These are phyloP conservation scores for Nothophaeocryptopus gaeumannii DNA, from an alignment of 2,329 filamentous ascomycete genomes.

Conservation along the genomic window DNA sequence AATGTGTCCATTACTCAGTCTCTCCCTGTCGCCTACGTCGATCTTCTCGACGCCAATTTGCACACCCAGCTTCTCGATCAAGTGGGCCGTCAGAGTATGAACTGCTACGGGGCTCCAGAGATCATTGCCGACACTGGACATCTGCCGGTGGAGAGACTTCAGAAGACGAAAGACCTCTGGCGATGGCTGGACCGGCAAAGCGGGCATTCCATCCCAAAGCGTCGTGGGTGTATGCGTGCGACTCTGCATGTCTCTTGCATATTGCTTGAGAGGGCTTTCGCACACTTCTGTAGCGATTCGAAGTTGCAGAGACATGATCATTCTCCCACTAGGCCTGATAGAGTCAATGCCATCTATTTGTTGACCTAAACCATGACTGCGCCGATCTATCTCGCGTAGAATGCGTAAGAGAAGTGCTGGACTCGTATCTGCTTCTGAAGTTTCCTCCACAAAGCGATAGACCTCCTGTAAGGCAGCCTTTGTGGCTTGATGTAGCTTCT, in stretches of 20 bases:
- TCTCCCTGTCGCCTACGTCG: conserved; percentile 15
- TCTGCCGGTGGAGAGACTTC: conserved; percentile 60
- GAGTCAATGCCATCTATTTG: conserved; percentile 6
- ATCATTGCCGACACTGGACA: conserved; percentile 71
- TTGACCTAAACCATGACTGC: conserved; percentile 50
- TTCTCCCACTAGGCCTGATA: conserved; percentile 36
- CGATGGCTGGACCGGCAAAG: conserved; percentile 75
- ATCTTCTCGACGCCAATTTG: conserved; percentile 35
- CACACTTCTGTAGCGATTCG: conserved; percentile 57
- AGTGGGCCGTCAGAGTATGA: conserved; percentile 56
- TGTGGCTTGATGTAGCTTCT: conserved; percentile 21
- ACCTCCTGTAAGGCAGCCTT: conserved; percentile 15
- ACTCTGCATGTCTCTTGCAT: conserved; percentile 3
- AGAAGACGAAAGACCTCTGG: conserved; percentile 71
- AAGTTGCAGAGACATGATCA: conserved; percentile 64
- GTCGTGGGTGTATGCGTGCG: conserved; percentile 48
- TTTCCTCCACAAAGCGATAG: conserved; percentile 18
- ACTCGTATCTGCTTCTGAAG: conserved; percentile 8
- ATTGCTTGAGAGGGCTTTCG: conserved; percentile 7
- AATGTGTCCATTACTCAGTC: conserved; percentile 18
- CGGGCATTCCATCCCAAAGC: conserved; percentile 77
- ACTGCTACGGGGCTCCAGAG: conserved; percentile 76
- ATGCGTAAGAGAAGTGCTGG: conserved; percentile 65
- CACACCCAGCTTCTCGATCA: conserved; percentile 53
- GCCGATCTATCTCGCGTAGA: conserved; percentile 68